Evolutionary conservation across 192 early-diverging fungal species (phyloP).

Genomic region (Coemansia sp.): DNA sequence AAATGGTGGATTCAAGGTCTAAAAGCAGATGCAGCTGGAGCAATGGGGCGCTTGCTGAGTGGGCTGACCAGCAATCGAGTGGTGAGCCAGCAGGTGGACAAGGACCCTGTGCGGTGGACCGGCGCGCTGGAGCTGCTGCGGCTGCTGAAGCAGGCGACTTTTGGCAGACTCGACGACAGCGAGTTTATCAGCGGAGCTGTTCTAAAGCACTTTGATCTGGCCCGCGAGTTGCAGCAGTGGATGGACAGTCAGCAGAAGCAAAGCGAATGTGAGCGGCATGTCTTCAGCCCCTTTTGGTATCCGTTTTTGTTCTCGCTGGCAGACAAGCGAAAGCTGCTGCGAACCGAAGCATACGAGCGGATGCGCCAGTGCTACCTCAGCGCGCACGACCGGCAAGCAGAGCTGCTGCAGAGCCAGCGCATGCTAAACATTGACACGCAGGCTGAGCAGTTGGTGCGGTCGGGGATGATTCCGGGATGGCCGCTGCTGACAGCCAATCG

Average conservation of each 20-base stretch:
- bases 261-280: constrained; percentile 9
- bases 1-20: constrained; percentile 24
- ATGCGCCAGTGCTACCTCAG: constrained; percentile 32
- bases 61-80: constrained; percentile 22
- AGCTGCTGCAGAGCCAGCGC: constrained; percentile 30
- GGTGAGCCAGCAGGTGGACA: constrained; percentile 16
- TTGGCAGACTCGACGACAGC: background rate
- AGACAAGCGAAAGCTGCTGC: constrained; percentile 18
- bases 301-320: constrained; percentile 32
- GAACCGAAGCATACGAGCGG: constrained; percentile 25
- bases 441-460: constrained; percentile 31
- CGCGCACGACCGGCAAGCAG: constrained; percentile 40
- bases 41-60: constrained; percentile 9
- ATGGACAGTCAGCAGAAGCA: constrained; percentile 18
- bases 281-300: constrained; percentile 33
- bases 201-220: constrained; percentile 27
- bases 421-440: constrained; percentile 36
- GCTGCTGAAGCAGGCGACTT: constrained; percentile 16
- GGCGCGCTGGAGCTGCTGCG: constrained; percentile 44
- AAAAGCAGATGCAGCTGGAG: constrained; percentile 17
- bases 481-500: constrained; percentile 24
- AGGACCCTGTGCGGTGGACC: constrained; percentile 22
- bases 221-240: constrained; percentile 27
- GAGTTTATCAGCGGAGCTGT: constrained; percentile 12
- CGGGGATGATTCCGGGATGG: constrained; percentile 27